Conservation (phyloP, 108 stramenopile species). For the Hondaea fermentalgiana region DNA sequence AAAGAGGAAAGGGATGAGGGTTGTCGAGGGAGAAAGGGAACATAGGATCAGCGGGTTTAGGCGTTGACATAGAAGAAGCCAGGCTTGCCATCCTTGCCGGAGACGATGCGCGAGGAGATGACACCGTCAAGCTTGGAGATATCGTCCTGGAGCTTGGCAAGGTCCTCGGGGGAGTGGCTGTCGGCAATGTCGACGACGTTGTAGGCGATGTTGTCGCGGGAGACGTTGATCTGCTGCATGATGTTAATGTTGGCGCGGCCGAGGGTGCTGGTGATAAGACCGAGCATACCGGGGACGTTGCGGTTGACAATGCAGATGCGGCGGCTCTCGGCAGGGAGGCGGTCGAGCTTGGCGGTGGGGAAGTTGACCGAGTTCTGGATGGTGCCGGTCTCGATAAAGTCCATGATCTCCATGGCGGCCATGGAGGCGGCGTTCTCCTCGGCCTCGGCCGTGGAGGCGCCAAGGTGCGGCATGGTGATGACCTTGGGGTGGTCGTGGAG, state of each 20-base stretch:
- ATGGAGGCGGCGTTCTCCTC: slow-evolving; percentile 82
- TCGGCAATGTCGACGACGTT: slow-evolving; percentile 69
- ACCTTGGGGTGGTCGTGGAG: slow-evolving; percentile 74
- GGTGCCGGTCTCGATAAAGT: slow-evolving; percentile 71
- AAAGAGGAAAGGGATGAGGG: neutral
- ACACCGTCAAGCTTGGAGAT: slow-evolving; percentile 13
- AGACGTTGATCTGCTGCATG: slow-evolving; percentile 80
- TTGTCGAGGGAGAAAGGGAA: too few relatives aligned
- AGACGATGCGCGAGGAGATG: slow-evolving; percentile 14
- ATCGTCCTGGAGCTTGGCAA: neutral
- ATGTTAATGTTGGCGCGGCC: slow-evolving; percentile 65
- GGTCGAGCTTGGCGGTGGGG: slow-evolving; percentile 60
- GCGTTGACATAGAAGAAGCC: slow-evolving; percentile 7
- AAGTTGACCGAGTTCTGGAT: slow-evolving; percentile 83
- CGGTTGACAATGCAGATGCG: slow-evolving; percentile 78
- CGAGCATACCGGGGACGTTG: slow-evolving; percentile 74
- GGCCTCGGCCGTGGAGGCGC: slow-evolving; percentile 89
- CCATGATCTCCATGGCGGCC: slow-evolving; percentile 75
- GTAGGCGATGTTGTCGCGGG: slow-evolving; percentile 73
- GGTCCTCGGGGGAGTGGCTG: neutral
- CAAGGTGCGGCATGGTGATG: slow-evolving; percentile 81
- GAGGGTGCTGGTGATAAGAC: slow-evolving; percentile 69
- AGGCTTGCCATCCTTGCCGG: neutral
- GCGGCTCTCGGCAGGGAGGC: slow-evolving; percentile 53
- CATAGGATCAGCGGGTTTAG: neutral